These are phyloP conservation scores for Neckera pumila DNA, from an alignment of 225 moss, liverwort and hornwort genomes.

Conservation along the genomic window DNA sequence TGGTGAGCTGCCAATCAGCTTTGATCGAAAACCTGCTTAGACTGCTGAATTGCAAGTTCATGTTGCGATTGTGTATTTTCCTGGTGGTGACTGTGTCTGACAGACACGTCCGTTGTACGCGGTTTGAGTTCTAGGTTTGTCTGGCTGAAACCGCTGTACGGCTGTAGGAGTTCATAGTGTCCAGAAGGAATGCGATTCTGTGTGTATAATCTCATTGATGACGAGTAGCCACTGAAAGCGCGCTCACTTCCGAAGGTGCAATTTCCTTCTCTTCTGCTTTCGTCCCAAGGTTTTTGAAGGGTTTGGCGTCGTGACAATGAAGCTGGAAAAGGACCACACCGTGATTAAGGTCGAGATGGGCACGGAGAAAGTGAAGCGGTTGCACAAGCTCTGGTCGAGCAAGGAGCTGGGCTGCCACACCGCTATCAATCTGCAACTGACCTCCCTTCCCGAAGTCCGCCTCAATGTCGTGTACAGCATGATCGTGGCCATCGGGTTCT, in stretches of 20 bases:
- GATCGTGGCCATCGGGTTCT: slow-evolving; percentile 10
- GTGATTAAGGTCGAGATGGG: slow-evolving; percentile 12
- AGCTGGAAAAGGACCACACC: slow-evolving; percentile 18
- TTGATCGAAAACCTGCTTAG: background rate
- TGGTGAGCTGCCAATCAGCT: background rate
- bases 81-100: background rate
- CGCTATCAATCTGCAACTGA: slow-evolving; percentile 28
- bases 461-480: slow-evolving; percentile 23
- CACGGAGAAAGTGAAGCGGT: background rate
- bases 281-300: background rate
- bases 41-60: no score
- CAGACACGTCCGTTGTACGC: background rate
- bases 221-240: background rate
- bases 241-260: background rate
- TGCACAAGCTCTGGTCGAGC: background rate
- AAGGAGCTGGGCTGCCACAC: slow-evolving; percentile 33
- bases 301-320: background rate
- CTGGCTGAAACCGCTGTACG: background rate
- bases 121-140: background rate
- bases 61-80: background rate
- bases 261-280: background rate
- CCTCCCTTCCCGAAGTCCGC: slow-evolving; percentile 16
- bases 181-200: background rate
- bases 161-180: background rate
- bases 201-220: background rate